Percentiles rank a stretch among this genome's conserved stretches.
phyloP scores from a whole-genome alignment of 805 yeast species.

The Wickerhamomyces xylosicus region DNA sequence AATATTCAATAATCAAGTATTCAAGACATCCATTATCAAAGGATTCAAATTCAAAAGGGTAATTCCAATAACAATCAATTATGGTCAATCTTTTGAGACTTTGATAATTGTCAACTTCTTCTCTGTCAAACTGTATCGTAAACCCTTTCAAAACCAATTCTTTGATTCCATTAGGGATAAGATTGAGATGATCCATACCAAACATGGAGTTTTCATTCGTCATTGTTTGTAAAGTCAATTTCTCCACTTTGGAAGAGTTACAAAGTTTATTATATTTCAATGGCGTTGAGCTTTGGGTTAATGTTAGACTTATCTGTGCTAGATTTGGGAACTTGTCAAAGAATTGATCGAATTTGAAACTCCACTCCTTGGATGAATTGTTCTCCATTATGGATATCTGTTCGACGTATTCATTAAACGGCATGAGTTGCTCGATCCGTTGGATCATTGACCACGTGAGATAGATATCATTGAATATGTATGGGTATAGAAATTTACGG shows the following conservation, averaged over 20 bases:
- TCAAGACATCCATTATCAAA: slow-evolving; percentile 18
- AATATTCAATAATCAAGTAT: slow-evolving; percentile 18
- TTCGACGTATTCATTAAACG: slow-evolving; percentile 12
- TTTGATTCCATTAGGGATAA: slow-evolving; percentile 23
- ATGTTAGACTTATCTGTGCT: slow-evolving; percentile 14
- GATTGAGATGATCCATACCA: slow-evolving; percentile 31
- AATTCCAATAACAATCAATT: slow-evolving; percentile 44
- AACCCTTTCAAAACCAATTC: slow-evolving; percentile 28
- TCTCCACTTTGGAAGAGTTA: slow-evolving; percentile 5
- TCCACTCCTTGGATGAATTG: slow-evolving; percentile 25
- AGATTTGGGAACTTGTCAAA: slow-evolving; percentile 16
- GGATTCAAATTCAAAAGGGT: slow-evolving; percentile 35
- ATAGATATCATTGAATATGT: slow-evolving; percentile 3
- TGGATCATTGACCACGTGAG: slow-evolving; percentile 6
- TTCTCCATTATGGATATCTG: slow-evolving; percentile 18
- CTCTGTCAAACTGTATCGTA: slow-evolving; percentile 31
- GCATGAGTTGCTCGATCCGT: not conserved
- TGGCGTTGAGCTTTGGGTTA: slow-evolving; percentile 24
- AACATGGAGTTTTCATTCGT: slow-evolving; percentile 22
- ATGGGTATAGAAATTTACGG: slow-evolving; percentile 6
- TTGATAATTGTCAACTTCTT: slow-evolving; percentile 14
- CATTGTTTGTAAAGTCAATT: slow-evolving; percentile 15
- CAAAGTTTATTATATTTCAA: slow-evolving; percentile 20
- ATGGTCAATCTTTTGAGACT: slow-evolving; percentile 22
- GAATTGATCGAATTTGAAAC: slow-evolving; percentile 20